Base-by-base conservation (phyloP, 192 early-diverging fungal species). In the Phlyctochytrium bullatum region DNA sequence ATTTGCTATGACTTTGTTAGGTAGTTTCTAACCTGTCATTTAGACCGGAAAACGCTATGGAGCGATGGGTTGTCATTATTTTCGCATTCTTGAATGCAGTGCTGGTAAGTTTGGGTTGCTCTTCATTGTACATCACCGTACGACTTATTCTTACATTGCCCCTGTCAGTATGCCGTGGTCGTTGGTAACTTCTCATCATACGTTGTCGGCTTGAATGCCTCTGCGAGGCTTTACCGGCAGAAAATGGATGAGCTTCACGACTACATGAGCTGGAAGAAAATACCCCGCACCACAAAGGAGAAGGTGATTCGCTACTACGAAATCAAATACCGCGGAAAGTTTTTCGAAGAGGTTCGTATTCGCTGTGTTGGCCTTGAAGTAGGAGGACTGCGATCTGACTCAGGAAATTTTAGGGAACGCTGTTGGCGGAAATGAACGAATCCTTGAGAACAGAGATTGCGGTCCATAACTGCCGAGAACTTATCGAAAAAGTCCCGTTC, bases 401-500 rank as follows among this genome's bases (percentile, higher is more conserved):
- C 12, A 66, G 65, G 20, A n/a, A n/a, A n/a, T n/a, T n/a, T n/a
- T 14, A 53, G 64, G 28, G 24, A 3, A 52, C 34, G 3, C 27
- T 73, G 20, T 40, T 73, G 25, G 36, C 14, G 27, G 72, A 73
- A n/a, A 36, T 73, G 51, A 73, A 73, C 36, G 29, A 31, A 14
- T 72, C 68, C 17, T 34, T 73, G 52, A 56, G 72, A 29, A 56
- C 62, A 1, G 73, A 74, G 33, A 72, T 74, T 30, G 70, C 73
- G 32, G 51, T 57, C 17, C 25, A 76, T 24, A 74, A 75, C 24
- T 67, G 61, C 53, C n/a, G 30, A 12, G 56, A 64, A 20, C 25
- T 74, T n/a, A 73, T 74, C 36, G 59, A 68, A 51, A 63, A 74
- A 27, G 73, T 74, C 34, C 73, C 73, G 29, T 74, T 74, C 66